Evolutionary conservation across 352 stramenopile genomes (phyloP), one percentile per base, ranked within the genome.

Genomic region (Pythium folliculosum): DNA sequence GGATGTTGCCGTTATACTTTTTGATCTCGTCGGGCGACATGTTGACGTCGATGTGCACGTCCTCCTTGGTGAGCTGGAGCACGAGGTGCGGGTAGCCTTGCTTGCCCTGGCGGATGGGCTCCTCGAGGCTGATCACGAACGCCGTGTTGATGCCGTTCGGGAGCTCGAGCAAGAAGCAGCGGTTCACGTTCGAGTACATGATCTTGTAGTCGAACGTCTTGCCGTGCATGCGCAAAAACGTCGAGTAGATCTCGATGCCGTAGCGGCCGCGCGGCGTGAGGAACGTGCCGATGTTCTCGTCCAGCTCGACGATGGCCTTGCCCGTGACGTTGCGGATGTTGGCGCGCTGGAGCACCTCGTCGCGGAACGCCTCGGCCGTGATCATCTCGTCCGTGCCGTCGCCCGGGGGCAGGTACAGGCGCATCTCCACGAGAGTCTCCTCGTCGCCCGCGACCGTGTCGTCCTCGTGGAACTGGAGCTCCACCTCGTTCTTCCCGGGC

Each of bases 121-220:
- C 98, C 62, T 99, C 95, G 14, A 99, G 84, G 47, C 91, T 98
- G 82, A 99, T 99, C 40, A 99, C 97, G 80, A 99, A 99, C 16
- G 95, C 95, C 73, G 96, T 97, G 75, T 98, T 97, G 56, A 98
- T 91, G 59, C 97, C 94, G 73, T 99, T 98, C 12, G 97, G 95
- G 69, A 98, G 95, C 63, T 98, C 93, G 59, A 99, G 77, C 25
- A 99, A 69, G 71, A 99, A 99, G 56, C 99, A 96, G 30, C 97
- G 91, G 66, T 97, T 98, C 75, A 99, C 99, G 77, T 99, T 98
- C 59, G 98, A 97, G 86, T 99, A 99, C 81, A 97, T 94, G 75
- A 99, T 99, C 83, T 99, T 99, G 91, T 99, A 99, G 88, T 99
- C 97, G 78, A 99, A 99, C 69, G 97, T 99, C 72, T 97, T 97